Base-by-base conservation (phyloP, 1,284 basidiomycete genomes). In the Ganoderma resinaceum region DNA sequence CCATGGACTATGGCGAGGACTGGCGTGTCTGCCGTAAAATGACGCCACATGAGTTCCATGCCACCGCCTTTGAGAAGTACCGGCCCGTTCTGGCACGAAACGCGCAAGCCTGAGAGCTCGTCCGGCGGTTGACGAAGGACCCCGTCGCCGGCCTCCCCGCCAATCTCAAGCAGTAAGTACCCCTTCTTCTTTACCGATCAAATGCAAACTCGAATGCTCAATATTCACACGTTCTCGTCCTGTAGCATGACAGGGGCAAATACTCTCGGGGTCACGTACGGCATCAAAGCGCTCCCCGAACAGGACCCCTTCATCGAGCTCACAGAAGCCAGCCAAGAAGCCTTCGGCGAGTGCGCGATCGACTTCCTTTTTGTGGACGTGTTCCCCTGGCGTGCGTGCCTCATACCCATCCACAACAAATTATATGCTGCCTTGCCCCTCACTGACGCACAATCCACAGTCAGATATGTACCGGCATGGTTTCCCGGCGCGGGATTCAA, bases 21-120 rank as follows among this genome's bases (percentile, higher is more conserved):
- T 87, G 84, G 85, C 80, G 82, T 20, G 67, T 72, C 1, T 80
- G 83, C 58, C 75, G 83, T 29, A 78, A 66, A 67, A 20, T 82
- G 40, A 79, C 82, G 52, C 81, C 83, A 43, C 68, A 61, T 6
- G 69, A 70, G 37, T 73, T 75, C 58, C 60, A 71, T 59, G 59
- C 70, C 23, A 55, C 42, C 0, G 3, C 65, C 6, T 57, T 70
- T 43, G 62, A 68, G 53, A 68, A 70, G 46, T 74, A 71, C 66
- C 65, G 63, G 31, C 70, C 68, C 7, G 37, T 72, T 16, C 62
- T 73, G n/a, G 9, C 49, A 0, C 68, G 71, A 26, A 81, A 82
- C 60, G 75, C 72, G 4, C 74, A 79, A 40, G 59, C 70, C n/a
- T n/a, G n/a, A n/a, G 73, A 79, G 16, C 67, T 84, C 20, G 72